Evolutionary conservation across 2,329 filamentous ascomycete species (phyloP), one percentile per base, ranked within the genome.

Genomic region (Cladorrhinum sp.): DNA sequence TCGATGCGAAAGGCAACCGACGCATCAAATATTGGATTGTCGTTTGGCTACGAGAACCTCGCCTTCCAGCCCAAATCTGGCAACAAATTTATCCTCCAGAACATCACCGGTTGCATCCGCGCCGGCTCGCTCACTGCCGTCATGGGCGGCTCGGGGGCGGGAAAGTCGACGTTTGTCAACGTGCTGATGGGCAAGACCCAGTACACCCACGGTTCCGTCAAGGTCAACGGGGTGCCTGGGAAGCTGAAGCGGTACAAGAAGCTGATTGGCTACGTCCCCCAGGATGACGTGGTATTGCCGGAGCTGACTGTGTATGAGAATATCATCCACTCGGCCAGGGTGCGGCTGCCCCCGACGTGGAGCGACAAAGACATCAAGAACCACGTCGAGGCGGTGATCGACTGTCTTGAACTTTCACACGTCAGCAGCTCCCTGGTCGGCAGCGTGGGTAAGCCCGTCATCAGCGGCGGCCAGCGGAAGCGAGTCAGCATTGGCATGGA

Each of bases 261-360:
- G 68, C 74, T 86, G 60, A 84, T 86, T 24, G 83, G 83, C 21
- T 86, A 85, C 62, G 84, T 87, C 2, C 84, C 84, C 1, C 84
- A 87, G 66, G 82, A 86, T 63, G 85, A 86, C 68, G 78, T 86
- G 24, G 78, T 86, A 2, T 74, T 86, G 9, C 80, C 83, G 0
- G 82, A 87, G 67, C 71, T 87, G 51, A 87, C 84, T 0, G 83
- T 87, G 4, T 79, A 79, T 55, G 85, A 87, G 69, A 87, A 86
- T 61, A 85, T 87, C 48, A 72, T 85, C 3, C 83, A 86, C 63
- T 85, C 82, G 0, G 84, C 83, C 16, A 76, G 79, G 14, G 76
- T 85, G 33, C 77, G 82, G 16, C 73, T 86, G 14, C 82, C 83
- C 0, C 72, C 77, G 1, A 78, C 74, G 3, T 86, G 82, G 82